phyloP scores from a whole-genome alignment of 495 filamentous ascomycete species.

The Tuber indicum region DNA sequence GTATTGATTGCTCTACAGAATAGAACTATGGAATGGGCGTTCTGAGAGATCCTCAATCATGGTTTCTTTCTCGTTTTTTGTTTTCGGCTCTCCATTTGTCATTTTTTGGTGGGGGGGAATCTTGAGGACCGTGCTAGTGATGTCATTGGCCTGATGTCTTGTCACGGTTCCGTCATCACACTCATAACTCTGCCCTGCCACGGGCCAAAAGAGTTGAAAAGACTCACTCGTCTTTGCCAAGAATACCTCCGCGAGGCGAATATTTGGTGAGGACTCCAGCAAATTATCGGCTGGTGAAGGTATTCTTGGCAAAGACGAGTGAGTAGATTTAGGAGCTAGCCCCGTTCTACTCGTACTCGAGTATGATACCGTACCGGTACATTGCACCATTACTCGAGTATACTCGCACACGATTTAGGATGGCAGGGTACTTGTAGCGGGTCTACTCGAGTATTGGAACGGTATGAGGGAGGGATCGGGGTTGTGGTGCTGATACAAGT shows the following conservation, averaged over 20 bases:
- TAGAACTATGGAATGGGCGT: background rate
- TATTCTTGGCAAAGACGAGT: too few relatives aligned
- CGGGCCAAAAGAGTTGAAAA: background rate
- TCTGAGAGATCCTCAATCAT: background rate
- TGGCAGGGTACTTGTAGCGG: background rate
- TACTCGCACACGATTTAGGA: background rate
- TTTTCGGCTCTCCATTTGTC: background rate
- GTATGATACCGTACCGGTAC: background rate
- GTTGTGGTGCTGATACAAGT: background rate
- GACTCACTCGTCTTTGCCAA: too few relatives aligned
- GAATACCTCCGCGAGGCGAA: too few relatives aligned
- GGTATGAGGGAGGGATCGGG: background rate
- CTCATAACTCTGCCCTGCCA: background rate
- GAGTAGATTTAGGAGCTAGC: background rate
- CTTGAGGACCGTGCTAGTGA: conserved; percentile 11
- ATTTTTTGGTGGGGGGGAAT: background rate
- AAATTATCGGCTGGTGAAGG: too few relatives aligned
- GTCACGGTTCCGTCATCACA: conserved; percentile 31
- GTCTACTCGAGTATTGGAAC: background rate
- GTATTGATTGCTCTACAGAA: background rate
- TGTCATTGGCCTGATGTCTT: conserved; percentile 20
- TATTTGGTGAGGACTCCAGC: too few relatives aligned
- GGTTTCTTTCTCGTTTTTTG: background rate
- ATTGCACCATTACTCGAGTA: background rate
- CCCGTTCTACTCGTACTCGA: background rate